These are phyloP conservation scores for Ceratobasidium sp. DNA, from an alignment of 1,284 basidiomycete species.

Conservation along the genomic window DNA sequence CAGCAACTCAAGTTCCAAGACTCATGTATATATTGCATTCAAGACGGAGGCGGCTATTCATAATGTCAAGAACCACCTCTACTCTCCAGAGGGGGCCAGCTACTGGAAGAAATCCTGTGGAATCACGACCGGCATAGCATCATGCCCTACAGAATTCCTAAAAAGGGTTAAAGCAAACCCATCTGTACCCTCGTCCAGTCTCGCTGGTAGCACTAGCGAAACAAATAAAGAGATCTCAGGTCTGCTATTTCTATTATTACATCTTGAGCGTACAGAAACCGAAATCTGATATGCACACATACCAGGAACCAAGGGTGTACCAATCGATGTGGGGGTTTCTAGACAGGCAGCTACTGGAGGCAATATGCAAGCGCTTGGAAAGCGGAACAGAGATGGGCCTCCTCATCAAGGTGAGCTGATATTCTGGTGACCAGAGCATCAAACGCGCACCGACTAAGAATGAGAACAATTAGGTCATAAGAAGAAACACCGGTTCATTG, in stretches of 20 bases:
- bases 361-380: neutral
- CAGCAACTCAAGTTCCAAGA: neutral
- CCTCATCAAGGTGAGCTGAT: neutral
- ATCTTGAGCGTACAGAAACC: neutral
- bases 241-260: neutral
- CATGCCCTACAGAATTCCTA: neutral
- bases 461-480: neutral
- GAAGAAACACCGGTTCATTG: neutral
- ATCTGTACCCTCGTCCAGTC: neutral
- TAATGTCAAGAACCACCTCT: neutral
- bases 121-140: neutral
- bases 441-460: neutral
- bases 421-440: neutral
- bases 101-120: slow-evolving; percentile 22
- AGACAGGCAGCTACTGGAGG: neutral
- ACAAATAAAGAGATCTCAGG: neutral
- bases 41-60: neutral
- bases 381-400: neutral
- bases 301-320: neutral
- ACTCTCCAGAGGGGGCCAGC: neutral
- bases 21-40: slow-evolving; percentile 22
- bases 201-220: neutral
- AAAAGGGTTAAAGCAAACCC: neutral
- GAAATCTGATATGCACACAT: neutral
- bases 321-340: neutral